These are phyloP conservation scores for Peronospora belbahrii DNA, from an alignment of 352 stramenopile genomes.

Conservation along the genomic window DNA sequence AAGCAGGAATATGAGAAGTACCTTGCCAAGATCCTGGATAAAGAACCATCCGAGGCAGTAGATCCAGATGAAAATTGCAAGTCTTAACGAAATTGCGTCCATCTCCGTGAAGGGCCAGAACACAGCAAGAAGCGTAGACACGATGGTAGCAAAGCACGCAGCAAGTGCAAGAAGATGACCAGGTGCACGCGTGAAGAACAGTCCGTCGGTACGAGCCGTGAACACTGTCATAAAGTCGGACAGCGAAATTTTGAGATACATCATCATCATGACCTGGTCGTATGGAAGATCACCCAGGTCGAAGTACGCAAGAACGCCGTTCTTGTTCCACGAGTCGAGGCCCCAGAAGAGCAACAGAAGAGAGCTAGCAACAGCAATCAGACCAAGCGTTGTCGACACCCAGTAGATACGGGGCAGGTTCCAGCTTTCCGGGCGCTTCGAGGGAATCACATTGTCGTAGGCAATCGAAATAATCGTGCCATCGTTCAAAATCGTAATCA, in stretches of 20 bases:
- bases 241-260: slow-evolving; percentile 93
- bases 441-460: slow-evolving; percentile 82
- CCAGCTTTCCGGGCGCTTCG: slow-evolving; percentile 62
- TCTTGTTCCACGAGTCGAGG: slow-evolving; percentile 76
- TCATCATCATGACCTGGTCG: slow-evolving; percentile 86
- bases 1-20: slow-evolving; percentile 53
- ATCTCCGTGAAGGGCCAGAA: slow-evolving; percentile 81
- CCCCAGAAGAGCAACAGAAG: slow-evolving; percentile 80
- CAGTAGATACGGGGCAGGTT: slow-evolving; percentile 59
- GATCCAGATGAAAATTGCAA: slow-evolving; percentile 81
- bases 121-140: slow-evolving; percentile 79
- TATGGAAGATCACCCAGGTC: slow-evolving; percentile 72
- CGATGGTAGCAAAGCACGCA: slow-evolving; percentile 62
- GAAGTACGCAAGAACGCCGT: slow-evolving; percentile 51
- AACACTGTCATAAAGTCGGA: slow-evolving; percentile 92
- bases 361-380: slow-evolving; percentile 77
- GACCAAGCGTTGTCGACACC: slow-evolving; percentile 45
- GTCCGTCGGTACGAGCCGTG: slow-evolving; percentile 68
- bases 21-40: slow-evolving; percentile 78
- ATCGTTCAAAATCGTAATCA: slow-evolving; percentile 94
- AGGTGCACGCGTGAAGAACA: slow-evolving; percentile 77
- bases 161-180: slow-evolving; percentile 64
- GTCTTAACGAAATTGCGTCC: slow-evolving; percentile 62
- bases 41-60: slow-evolving; percentile 87
- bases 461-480: slow-evolving; percentile 89